Base-by-base conservation (phyloP, 116 monocot species). In the Cymodocea nodosa region DNA sequence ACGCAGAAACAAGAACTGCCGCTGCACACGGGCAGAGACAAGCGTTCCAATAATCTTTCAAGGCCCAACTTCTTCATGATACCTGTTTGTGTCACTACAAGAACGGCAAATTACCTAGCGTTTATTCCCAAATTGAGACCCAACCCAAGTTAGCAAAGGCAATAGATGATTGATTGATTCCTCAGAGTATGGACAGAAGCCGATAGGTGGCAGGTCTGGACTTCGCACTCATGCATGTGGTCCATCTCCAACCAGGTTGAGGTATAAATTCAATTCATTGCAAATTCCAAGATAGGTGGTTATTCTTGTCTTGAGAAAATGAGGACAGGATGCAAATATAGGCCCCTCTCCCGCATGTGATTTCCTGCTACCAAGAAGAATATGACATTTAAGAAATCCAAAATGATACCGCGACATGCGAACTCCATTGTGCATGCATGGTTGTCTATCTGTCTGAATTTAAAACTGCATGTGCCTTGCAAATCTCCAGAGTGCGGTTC, bases 21-120 rank as follows among this genome's bases (percentile, higher is more conserved):
- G 24, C 77, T 55, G 52, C 71, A 75, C 19, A 69, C 24, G 22
- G 80, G 71, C 53, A 85, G 73, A 70, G 78, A 82, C 71, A 92
- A 84, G 74, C 87, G 84, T 37, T 82, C 82, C 69, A 82, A 71
- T 4, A 78, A 78, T 69, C 59, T 86, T 16, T 72, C 76, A 50
- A 92, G 30, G 2, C 73, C 68, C 49, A 84, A 55, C 71, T 66
- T 78, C 62, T 78, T 73, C 83, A 83, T 85, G 23, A 4, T 22
- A 22, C 23, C 23, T 17, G 17, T 12, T 58, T 4, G 4, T 58
- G 23, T 7, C n/a, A 24, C 37, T 37, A 6, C 37, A 37, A 37
- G 6, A 6, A 4, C 6, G 37, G 2, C 37, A n/a, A n/a, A n/a
- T n/a, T 37, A 6, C 37, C 37, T 6, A 37, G 6, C 6, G 6